phyloP scores from a whole-genome alignment of 208 protist genomes.

The Crithidia sp. region DNA sequence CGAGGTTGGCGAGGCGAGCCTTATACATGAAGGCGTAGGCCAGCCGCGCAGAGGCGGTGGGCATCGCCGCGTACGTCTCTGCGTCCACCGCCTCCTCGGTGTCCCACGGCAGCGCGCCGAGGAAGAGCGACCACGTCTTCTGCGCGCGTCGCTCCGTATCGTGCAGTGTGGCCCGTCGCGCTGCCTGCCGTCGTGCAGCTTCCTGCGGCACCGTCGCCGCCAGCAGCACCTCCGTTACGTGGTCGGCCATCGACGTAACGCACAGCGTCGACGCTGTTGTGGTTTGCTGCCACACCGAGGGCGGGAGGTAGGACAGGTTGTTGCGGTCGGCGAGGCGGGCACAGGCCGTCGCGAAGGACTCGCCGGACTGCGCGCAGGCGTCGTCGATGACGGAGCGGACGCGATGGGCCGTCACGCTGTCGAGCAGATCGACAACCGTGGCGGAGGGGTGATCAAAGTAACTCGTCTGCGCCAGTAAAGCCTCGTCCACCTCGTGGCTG shows the following conservation, averaged over 20 bases:
- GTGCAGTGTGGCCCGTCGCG: not conserved
- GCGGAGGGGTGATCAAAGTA: constrained; percentile 28
- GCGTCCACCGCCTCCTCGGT: constrained; percentile 32
- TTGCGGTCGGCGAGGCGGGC: constrained; percentile 30
- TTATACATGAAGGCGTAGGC: constrained; percentile 55
- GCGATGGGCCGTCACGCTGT: constrained; percentile 24
- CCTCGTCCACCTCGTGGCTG: not conserved
- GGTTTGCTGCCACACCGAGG: constrained; percentile 13
- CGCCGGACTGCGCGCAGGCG: constrained; percentile 4
- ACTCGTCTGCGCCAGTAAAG: not conserved
- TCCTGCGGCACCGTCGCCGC: constrained; percentile 26
- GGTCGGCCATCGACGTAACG: constrained; percentile 30
- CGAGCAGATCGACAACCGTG: constrained; percentile 26
- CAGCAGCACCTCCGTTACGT: constrained; percentile 40
- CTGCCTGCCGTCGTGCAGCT: constrained; percentile 7
- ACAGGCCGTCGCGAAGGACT: constrained; percentile 25
- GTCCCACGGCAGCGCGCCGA: constrained; percentile 53
- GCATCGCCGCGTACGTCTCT: constrained; percentile 13
- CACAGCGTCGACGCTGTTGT: constrained; percentile 2
- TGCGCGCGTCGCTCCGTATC: constrained; percentile 15
- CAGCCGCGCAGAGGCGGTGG: constrained; percentile 29
- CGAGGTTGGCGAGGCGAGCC: constrained; percentile 49
- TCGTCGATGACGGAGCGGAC: constrained; percentile 30
- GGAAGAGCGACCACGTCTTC: constrained; percentile 38
- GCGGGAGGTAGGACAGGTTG: constrained; percentile 42